Percentiles rank a stretch among this genome's conserved stretches.
Conservation (phyloP, 2,329 filamentous ascomycete genomes). For the Pyricularia grisea region DNA sequence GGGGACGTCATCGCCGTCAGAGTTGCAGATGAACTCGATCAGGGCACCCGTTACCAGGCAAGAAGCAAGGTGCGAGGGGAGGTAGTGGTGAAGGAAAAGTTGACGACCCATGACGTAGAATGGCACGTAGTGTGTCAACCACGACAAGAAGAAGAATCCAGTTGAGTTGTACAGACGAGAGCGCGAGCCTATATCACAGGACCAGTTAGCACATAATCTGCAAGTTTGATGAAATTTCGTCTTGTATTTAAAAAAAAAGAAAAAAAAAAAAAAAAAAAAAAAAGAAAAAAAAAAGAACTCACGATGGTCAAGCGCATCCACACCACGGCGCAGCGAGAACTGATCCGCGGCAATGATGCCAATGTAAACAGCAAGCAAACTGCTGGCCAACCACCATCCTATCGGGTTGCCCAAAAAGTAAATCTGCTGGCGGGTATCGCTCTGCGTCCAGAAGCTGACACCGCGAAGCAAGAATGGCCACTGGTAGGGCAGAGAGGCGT, state of each 20-base stretch:
- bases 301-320: constrained; percentile 91
- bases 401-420: constrained; percentile 97
- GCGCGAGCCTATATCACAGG: constrained; percentile 56
- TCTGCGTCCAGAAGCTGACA: constrained; percentile 99
- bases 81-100: constrained; percentile 95
- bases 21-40: constrained; percentile 92
- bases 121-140: constrained; percentile 94
- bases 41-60: constrained; percentile 83
- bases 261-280: constrained; percentile 16
- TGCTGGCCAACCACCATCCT: constrained; percentile 95
- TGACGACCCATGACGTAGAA: constrained; percentile 98
- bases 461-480: constrained; percentile 97
- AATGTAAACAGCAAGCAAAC: constrained; percentile 83
- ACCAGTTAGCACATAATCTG: not conserved
- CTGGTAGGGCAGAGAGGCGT: constrained; percentile 87
- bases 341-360: constrained; percentile 91
- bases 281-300: constrained; percentile 34
- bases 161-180: constrained; percentile 96
- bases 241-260: not conserved
- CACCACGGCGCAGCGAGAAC: constrained; percentile 80
- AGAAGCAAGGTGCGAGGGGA: constrained; percentile 88
- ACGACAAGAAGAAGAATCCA: constrained; percentile 97
- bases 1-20: constrained; percentile 37
- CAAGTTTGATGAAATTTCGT: too few relatives aligned
- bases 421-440: constrained; percentile 89